Base-by-base conservation (phyloP, 768 basidiomycete species). In the Sutorius australiensis region DNA sequence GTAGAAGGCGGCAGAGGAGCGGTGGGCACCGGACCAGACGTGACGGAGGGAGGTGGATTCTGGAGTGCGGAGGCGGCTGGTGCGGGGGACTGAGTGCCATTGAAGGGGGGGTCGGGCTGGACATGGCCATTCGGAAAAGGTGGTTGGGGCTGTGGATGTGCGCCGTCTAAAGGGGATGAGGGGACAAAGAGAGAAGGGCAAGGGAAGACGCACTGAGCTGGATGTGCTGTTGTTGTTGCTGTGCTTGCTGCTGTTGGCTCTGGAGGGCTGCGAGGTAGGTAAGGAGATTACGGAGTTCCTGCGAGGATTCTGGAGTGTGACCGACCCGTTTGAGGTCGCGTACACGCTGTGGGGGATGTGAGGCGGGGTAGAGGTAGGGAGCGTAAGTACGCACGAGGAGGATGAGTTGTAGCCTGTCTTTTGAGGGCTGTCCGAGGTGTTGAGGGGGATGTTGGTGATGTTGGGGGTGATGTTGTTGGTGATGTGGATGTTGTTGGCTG, bases 1-100 rank as follows among this genome's bases (percentile, higher is more conserved):
- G 87, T 86, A 28, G 81, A 77, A 3, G 86, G 80, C n/a, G 79
- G 74, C 17, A 75, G 68, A 12, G 81, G 81, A 36, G 76, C 72
- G 12, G 78, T 56, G 45, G 78, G 81, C 1, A 75, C 63, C 12
- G 84, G 77, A 40, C 81, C 83, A 6, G 78, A 73, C 12, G 76
- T 68, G 50, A 81, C 67, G 38, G 80, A 73, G 5, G 59, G 50
- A 5, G 70, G 28, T 67, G 62, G 42, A 54, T 76, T 63, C 30
- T 72, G 65, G 0, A 62, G 54, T 13, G 67, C 57, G n/a, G 63
- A 53, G 40, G 60, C n/a, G 48, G 50, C 1, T 37, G 48, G 12
- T 5, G 39, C 17, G 16, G 49, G 33, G 28, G 50, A 33, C 36
- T 50, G 58, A 8, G 51, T 24, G 30, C 69, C 72, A 43, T 70